phyloP scores from a whole-genome alignment of 306 rosid genomes.

The Prosopis cineraria region DNA sequence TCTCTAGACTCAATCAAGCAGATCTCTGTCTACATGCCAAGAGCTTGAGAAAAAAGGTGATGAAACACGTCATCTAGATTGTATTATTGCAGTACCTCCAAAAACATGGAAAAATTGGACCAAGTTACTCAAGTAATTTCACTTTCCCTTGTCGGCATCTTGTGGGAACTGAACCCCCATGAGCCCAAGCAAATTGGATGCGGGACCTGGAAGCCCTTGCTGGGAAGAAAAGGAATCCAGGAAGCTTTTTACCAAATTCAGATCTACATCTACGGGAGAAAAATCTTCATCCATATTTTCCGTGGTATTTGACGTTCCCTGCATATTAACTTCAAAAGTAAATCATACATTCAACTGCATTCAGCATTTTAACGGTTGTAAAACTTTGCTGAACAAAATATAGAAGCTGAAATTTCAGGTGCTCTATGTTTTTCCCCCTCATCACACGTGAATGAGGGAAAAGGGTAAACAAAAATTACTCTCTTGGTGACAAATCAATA shows the following conservation, averaged over 20 bases:
- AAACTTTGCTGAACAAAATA: conserved; percentile 22
- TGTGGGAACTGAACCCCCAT: conserved; percentile 86
- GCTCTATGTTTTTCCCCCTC: conserved; percentile 2
- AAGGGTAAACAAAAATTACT: neutral
- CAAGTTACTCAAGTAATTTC: conserved; percentile 26
- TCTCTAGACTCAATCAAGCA: conserved; percentile 11
- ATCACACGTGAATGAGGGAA: neutral
- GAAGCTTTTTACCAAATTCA: conserved; percentile 86
- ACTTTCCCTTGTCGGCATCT: conserved; percentile 64
- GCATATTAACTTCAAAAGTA: conserved; percentile 31
- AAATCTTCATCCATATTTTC: conserved; percentile 81
- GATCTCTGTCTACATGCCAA: neutral
- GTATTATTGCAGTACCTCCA: conserved; percentile 3
- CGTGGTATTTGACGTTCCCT: conserved; percentile 66
- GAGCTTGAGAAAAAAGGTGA: neutral
- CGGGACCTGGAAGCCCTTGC: conserved; percentile 99
- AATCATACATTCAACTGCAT: conserved; percentile 9
- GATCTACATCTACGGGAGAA: conserved; percentile 88
- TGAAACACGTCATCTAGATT: conserved; percentile 17
- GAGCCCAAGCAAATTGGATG: conserved; percentile 90
- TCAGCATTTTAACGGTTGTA: neutral
- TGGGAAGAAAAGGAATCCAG: conserved; percentile 94
- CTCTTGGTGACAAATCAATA: neutral
- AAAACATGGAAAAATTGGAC: conserved; percentile 8
- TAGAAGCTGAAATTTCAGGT: conserved; percentile 24